phyloP scores from a whole-genome alignment of 2,329 filamentous ascomycete genomes.

The Fusarium liriodendri region DNA sequence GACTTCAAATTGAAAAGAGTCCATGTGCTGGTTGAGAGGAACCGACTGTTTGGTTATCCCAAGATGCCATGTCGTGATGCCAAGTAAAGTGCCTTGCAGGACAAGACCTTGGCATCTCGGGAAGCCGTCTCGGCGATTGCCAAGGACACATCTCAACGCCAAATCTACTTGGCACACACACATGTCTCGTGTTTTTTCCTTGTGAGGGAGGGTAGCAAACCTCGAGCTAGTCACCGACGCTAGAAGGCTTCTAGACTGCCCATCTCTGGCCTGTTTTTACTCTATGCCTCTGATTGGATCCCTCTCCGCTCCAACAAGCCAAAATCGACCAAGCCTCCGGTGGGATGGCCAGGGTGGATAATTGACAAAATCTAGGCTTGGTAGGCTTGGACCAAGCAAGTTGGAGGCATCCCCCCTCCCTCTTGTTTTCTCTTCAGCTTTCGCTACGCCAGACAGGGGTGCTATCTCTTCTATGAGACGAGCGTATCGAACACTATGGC shows the following conservation, averaged over 20 bases:
- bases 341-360: not conserved
- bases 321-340: constrained; percentile 9
- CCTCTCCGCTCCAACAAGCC: not conserved
- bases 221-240: constrained; percentile 8
- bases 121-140: constrained; percentile 37
- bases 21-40: constrained; percentile 1
- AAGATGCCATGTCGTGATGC: not conserved
- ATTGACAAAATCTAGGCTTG: constrained; percentile 19
- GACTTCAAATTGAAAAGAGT: not conserved
- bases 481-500: not conserved
- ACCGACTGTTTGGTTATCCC: not conserved
- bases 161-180: constrained; percentile 17
- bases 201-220: constrained; percentile 11
- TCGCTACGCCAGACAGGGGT: not conserved
- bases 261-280: not conserved
- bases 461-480: constrained; percentile 22
- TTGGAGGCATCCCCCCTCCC: constrained; percentile 14
- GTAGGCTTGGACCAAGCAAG: constrained; percentile 10
- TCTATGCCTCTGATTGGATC: constrained; percentile 24
- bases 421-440: not conserved
- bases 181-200: not conserved
- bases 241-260: constrained; percentile 44
- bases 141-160: constrained; percentile 17
- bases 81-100: constrained; percentile 27
- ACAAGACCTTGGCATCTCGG: constrained; percentile 37